Percentiles rank a stretch among this genome's conserved stretches.
Conservation (phyloP, 2,329 filamentous ascomycete species). For the Fusarium sp. region DNA sequence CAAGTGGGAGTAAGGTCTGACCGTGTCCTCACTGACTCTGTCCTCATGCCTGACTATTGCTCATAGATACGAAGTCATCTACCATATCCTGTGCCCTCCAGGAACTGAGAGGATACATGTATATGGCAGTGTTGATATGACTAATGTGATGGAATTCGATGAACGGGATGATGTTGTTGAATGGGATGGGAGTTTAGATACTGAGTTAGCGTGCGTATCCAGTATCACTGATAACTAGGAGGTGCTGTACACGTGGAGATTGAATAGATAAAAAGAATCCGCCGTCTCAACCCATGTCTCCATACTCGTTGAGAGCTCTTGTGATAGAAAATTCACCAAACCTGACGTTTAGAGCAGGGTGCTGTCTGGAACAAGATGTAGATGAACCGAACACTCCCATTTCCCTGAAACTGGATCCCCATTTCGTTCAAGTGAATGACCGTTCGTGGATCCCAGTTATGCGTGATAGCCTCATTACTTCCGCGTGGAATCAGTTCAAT, state of each 20-base stretch:
- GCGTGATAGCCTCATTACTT: constrained; percentile 2
- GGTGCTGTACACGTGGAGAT: not conserved
- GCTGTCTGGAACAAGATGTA: constrained; percentile 33
- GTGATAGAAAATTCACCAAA: not conserved
- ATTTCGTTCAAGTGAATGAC: constrained; percentile 36
- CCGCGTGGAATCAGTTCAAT: constrained; percentile 32
- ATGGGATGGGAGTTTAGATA: not conserved
- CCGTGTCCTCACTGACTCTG: not conserved
- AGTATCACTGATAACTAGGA: not conserved
- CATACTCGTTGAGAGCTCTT: not conserved
- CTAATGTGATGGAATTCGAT: constrained; percentile 17
- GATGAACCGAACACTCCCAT: constrained; percentile 36
- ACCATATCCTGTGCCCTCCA: constrained; percentile 4
- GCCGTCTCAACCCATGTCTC: not conserved
- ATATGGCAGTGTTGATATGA: constrained; percentile 15
- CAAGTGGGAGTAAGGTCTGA: constrained; percentile 22
- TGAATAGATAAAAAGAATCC: not conserved
- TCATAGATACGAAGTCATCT: constrained; percentile 17
- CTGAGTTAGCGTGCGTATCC: not conserved
- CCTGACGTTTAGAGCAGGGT: not conserved
- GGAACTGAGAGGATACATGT: not conserved
- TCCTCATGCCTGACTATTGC: constrained; percentile 2
- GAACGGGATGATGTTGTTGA: constrained; percentile 10
- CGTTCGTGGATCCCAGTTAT: constrained; percentile 29
- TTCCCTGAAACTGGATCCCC: constrained; percentile 26